A percentile compares a stretch with the other conserved stretches of the same genome.
phyloP scores from a whole-genome alignment of 441 rosid species.

The Sinapis alba region DNA sequence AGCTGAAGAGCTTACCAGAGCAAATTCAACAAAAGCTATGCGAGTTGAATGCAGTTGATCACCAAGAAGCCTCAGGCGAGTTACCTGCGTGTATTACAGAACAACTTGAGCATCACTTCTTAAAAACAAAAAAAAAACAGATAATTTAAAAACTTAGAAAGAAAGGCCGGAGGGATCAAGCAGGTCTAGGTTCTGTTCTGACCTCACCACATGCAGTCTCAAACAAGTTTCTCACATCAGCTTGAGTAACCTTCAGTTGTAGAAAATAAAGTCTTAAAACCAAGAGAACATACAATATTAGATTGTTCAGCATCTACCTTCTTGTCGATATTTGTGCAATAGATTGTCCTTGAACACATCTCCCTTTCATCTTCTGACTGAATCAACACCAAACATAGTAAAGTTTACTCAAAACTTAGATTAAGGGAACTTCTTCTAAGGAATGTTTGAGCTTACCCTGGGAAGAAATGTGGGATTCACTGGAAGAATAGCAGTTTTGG shows the following conservation, averaged over 20 bases:
- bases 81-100: conserved; percentile 46
- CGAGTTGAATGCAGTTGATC: conserved; percentile 71
- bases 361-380: conserved; percentile 84
- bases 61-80: conserved; percentile 73
- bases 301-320: conserved; percentile 39
- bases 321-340: conserved; percentile 76
- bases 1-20: conserved; percentile 48
- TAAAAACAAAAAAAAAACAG: background rate
- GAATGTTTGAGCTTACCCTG: conserved; percentile 47
- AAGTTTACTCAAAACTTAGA: background rate
- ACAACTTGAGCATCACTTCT: conserved; percentile 2
- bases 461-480: conserved; percentile 77
- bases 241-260: conserved; percentile 56
- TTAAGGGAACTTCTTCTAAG: conserved; percentile 4
- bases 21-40: conserved; percentile 77
- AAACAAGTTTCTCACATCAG: conserved; percentile 62
- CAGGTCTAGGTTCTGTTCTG: conserved; percentile 23
- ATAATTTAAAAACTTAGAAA: background rate
- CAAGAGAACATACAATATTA: background rate
- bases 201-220: conserved; percentile 73
- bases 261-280: background rate
- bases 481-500: conserved; percentile 79
- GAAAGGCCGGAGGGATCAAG: background rate
- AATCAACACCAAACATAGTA: conserved; percentile 21
- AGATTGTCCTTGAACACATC: conserved; percentile 73